Percentiles rank a stretch among this genome's conserved stretches.
Evolutionary conservation across 768 basidiomycete genomes (phyloP).

Genomic region (Amanita jacksonii): DNA sequence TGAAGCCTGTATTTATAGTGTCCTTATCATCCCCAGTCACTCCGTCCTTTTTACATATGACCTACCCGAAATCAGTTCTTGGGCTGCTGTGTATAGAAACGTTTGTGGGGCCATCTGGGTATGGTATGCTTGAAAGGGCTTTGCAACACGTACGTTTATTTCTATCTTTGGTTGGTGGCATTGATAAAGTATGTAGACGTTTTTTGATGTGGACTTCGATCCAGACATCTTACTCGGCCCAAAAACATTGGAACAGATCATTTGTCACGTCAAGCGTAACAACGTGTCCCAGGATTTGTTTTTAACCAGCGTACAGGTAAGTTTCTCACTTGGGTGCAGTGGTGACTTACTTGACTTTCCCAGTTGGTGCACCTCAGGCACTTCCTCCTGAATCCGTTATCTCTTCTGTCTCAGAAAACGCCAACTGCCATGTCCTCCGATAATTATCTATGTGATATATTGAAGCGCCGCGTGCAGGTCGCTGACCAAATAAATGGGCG

Average conservation of each 20-base stretch:
- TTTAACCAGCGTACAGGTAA: conserved; percentile 53
- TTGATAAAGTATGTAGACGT: conserved; percentile 19
- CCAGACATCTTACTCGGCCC: conserved; percentile 58
- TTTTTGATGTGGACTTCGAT: conserved; percentile 55
- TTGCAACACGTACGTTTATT: conserved; percentile 38
- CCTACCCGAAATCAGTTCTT: conserved; percentile 52
- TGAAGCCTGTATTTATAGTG: conserved; percentile 61
- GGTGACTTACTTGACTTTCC: neutral
- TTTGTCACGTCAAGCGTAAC: conserved; percentile 48
- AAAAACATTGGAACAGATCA: conserved; percentile 39
- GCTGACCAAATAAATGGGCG: neutral
- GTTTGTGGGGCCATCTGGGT: conserved; percentile 40
- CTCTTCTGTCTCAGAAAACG: conserved; percentile 1
- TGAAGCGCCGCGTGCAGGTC: neutral
- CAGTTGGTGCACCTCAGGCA: conserved; percentile 7
- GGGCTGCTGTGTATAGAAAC: conserved; percentile 45
- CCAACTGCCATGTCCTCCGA: neutral
- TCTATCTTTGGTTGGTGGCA: neutral
- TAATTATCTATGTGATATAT: neutral
- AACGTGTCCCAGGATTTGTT: conserved; percentile 47
- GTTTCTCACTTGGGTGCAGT: conserved; percentile 6
- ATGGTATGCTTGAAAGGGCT: conserved; percentile 40
- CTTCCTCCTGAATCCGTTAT: conserved; percentile 5
- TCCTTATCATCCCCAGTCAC: conserved; percentile 47
- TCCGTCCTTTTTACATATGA: conserved; percentile 46